Percentiles rank a stretch among this genome's conserved stretches.
Evolutionary conservation across 495 filamentous ascomycete genomes (phyloP).

Genomic region (Aspergillus sclerotiicarbonarius): DNA sequence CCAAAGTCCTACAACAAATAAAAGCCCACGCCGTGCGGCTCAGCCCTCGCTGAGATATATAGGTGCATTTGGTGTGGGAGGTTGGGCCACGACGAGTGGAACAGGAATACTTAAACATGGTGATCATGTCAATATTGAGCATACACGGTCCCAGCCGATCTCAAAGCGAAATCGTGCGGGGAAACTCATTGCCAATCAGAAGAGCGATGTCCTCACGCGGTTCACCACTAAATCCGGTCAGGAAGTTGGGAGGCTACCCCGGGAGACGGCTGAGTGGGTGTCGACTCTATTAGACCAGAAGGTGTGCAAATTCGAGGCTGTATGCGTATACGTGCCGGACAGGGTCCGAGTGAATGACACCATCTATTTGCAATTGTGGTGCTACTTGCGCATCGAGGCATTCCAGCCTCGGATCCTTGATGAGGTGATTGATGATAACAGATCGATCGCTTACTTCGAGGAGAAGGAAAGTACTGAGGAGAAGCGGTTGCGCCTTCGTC

Average conservation of each 20-base stretch:
- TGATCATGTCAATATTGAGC: constrained; percentile 79
- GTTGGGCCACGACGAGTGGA: constrained; percentile 90
- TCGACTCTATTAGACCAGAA: constrained; percentile 90
- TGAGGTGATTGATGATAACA: constrained; percentile 62
- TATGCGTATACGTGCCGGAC: constrained; percentile 88
- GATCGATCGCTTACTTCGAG: constrained; percentile 69
- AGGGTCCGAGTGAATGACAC: constrained; percentile 85
- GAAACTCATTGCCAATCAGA: constrained; percentile 53
- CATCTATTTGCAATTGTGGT: constrained; percentile 80
- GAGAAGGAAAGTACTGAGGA: constrained; percentile 85
- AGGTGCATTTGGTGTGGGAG: constrained; percentile 87
- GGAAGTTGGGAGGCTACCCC: constrained; percentile 85
- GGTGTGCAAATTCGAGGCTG: constrained; percentile 81
- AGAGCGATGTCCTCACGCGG: constrained; percentile 84
- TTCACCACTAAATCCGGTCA: constrained; percentile 79
- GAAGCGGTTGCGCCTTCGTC: constrained; percentile 75
- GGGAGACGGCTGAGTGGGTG: constrained; percentile 90
- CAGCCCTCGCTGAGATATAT: constrained; percentile 71
- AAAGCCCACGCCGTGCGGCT: constrained; percentile 30
- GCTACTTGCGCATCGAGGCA: constrained; percentile 68
- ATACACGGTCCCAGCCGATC: constrained; percentile 66
- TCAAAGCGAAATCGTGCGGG: constrained; percentile 50
- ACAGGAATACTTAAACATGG: constrained; percentile 68
- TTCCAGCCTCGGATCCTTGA: constrained; percentile 64
- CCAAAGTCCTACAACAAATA: neutral